A percentile compares a stretch with the other conserved stretches of the same genome.
Conservation (phyloP, 2,329 filamentous ascomycete species). For the Curvularia lunata region DNA sequence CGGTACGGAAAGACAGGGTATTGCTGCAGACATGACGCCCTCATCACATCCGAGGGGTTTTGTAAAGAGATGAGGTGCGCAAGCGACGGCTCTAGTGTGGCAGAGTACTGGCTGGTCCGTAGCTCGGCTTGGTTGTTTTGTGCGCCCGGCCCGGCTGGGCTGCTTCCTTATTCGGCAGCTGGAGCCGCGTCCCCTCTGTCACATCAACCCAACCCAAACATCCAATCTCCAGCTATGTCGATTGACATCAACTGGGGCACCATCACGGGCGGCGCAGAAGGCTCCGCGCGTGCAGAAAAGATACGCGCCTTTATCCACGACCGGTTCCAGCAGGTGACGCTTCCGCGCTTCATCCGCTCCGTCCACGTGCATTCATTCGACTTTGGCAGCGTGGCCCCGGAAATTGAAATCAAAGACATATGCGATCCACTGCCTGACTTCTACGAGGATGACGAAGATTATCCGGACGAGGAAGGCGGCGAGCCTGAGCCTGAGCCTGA, state of each 20-base stretch:
- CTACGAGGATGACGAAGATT: conserved; percentile 81
- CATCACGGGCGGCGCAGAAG: conserved; percentile 87
- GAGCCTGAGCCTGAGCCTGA: conserved; percentile 41
- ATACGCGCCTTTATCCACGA: conserved; percentile 95
- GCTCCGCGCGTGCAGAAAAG: conserved; percentile 78
- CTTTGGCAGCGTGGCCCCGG: conserved; percentile 82
- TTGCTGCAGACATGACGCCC: conserved; percentile 25
- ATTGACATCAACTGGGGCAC: conserved; percentile 97
- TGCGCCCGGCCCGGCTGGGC: conserved; percentile 27
- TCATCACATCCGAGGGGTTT: conserved; percentile 27
- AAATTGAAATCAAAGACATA: conserved; percentile 93
- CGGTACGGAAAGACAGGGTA: conserved; percentile 21
- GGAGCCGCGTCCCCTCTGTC: conserved; percentile 25
- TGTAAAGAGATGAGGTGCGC: conserved; percentile 24
- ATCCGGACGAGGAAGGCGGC: conserved; percentile 62
- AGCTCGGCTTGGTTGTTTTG: conserved; percentile 22
- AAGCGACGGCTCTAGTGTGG: conserved; percentile 15
- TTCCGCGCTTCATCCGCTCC: conserved; percentile 95
- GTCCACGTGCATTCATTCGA: conserved; percentile 94
- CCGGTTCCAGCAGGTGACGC: conserved; percentile 88
- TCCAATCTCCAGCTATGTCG: conserved; percentile 69
- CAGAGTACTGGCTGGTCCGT: conserved; percentile 24
- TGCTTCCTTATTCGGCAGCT: conserved; percentile 28
- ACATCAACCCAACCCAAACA: conserved; percentile 34
- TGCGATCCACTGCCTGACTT: conserved; percentile 95